Base-by-base conservation (phyloP, 2,329 filamentous ascomycete genomes). In the Colletotrichum lindemuthianum region DNA sequence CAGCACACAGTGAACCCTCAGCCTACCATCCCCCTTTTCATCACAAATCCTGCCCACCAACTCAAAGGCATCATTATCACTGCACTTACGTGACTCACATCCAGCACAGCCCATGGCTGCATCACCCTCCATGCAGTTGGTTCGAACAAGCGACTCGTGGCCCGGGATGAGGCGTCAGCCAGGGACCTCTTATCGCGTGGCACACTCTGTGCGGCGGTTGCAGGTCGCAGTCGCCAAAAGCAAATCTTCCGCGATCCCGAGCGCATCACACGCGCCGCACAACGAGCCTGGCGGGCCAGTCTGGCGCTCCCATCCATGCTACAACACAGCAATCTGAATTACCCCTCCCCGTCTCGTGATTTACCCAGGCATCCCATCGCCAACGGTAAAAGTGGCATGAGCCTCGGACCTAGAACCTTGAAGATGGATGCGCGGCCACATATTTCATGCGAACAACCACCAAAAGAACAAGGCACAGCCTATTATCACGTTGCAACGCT, bases 111-210 rank as follows among this genome's bases (percentile, higher is more conserved):
- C 51, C 44, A 48, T 37, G 41, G 59, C 11, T 24, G 47, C 44
- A 55, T 60, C 44, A 33, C 51, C 44, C 53, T 55, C 50, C 60
- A 58, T 64, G 53, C 53, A 49, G 32, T 55, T 49, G 63, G 59
- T 53, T 66, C 49, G 48, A 48, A 57, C 47, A 63, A 51, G 52
- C 63, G 58, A 63, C 51, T 63, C 58, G 58, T 52, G 39, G 24
- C 39, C 56, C 43, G 24, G 16, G 49, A 50, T 45, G 52, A 24
- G 24, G 24, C 24, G 24, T 24, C 24, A 24, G 59, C 52, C 59
- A 59, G 44, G 53, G 57, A 49, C 36, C 51, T 49, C 63, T 64
- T 66, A 59, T 66, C 53, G 63, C 63, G 63, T 66, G 63, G 63
- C 63, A 65, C 53, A 37, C 50, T 58, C 53, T 63, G 37, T 45